Conservation (phyloP, 208 protist genomes). For the Leishmania tropica region DNA sequence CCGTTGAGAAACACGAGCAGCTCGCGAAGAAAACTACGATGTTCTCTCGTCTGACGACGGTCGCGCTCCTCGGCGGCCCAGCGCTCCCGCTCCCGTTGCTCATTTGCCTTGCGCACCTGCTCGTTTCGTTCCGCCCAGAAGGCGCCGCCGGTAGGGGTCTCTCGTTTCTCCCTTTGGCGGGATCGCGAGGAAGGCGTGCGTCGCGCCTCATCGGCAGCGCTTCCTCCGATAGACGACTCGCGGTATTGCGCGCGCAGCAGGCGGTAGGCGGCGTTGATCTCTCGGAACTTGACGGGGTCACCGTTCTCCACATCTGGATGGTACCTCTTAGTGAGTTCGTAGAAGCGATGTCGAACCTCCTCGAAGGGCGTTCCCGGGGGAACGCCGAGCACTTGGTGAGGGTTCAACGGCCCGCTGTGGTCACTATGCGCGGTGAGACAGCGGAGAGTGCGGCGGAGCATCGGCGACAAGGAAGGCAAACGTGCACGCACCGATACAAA, state of each 20-base stretch:
- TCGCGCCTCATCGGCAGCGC: slow-evolving; percentile 9
- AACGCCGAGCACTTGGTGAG: slow-evolving; percentile 69
- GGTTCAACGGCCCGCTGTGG: slow-evolving; percentile 24
- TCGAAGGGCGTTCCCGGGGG: slow-evolving; percentile 45
- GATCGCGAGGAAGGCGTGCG: slow-evolving; percentile 1
- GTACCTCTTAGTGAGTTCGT: slow-evolving; percentile 65
- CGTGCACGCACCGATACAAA: too few relatives aligned
- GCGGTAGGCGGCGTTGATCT: slow-evolving; percentile 77
- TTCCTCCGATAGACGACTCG: neutral
- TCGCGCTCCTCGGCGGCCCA: slow-evolving; percentile 28
- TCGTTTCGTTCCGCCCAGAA: slow-evolving; percentile 64
- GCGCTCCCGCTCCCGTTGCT: slow-evolving; percentile 33
- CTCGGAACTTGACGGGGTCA: slow-evolving; percentile 68
- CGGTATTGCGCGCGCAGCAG: slow-evolving; percentile 51
- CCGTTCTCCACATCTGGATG: slow-evolving; percentile 76
- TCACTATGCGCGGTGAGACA: slow-evolving; percentile 6
- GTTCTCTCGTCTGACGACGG: slow-evolving; percentile 20
- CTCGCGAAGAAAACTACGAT: slow-evolving; percentile 24
- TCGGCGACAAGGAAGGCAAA: neutral
- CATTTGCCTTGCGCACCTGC: slow-evolving; percentile 34
- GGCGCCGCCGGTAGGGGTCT: slow-evolving; percentile 27
- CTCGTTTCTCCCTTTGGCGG: neutral
- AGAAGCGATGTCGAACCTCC: slow-evolving; percentile 58
- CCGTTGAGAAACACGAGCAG: slow-evolving; percentile 39
- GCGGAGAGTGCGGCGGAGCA: slow-evolving; percentile 29